Conservation (phyloP, 306 rosid species). For the Castanea mollissima region DNA sequence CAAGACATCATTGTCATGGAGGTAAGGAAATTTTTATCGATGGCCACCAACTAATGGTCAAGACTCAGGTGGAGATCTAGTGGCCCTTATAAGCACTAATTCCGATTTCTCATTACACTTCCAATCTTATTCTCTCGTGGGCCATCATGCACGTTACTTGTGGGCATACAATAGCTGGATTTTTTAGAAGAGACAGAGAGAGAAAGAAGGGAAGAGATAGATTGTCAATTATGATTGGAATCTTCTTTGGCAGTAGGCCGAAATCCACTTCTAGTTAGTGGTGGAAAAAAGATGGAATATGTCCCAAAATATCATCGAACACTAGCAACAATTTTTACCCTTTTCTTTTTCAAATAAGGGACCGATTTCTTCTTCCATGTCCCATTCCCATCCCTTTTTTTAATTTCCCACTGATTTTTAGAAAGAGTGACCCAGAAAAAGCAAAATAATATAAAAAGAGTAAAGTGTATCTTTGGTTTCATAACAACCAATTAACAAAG, state of each 20-base stretch:
- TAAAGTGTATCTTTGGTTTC: neutral
- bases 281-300: conserved; percentile 47
- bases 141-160: conserved; percentile 7
- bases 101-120: conserved; percentile 21
- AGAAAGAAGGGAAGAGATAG: neutral
- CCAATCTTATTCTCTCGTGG: conserved; percentile 25
- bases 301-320: neutral
- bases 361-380: conserved; percentile 4
- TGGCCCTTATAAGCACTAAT: conserved; percentile 15
- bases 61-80: conserved; percentile 9
- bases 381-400: neutral
- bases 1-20: neutral
- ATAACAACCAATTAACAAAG: neutral
- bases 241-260: conserved; percentile 22
- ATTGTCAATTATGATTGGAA: conserved; percentile 1
- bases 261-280: conserved; percentile 7
- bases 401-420: conserved; percentile 1
- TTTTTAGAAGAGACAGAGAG: conserved; percentile 1
- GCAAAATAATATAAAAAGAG: neutral
- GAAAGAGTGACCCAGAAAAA: neutral
- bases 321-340: neutral
- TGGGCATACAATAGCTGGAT: conserved; percentile 8
- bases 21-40: neutral
- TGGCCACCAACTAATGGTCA: neutral
- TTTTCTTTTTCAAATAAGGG: conserved; percentile 9